Percentiles rank a stretch among this genome's conserved stretches.
These are phyloP conservation scores for Cyclotella sp. DNA, from an alignment of 108 stramenopile species.

Conservation along the genomic window DNA sequence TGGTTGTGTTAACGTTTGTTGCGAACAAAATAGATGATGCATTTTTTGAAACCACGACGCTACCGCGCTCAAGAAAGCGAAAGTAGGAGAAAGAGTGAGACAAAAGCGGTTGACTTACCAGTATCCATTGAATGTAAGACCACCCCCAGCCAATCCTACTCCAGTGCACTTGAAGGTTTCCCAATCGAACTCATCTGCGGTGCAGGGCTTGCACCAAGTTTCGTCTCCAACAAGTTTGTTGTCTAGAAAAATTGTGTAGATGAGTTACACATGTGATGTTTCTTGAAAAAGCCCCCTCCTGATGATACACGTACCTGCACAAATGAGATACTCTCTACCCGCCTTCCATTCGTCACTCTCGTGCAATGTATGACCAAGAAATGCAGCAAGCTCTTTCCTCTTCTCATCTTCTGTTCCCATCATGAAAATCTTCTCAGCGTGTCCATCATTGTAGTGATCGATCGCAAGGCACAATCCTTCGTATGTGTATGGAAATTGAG, in stretches of 20 bases:
- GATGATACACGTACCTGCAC: slow-evolving; percentile 18
- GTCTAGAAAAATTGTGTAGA: neutral
- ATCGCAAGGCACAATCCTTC: slow-evolving; percentile 49
- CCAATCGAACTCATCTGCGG: slow-evolving; percentile 46
- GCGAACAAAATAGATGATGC: too few relatives aligned
- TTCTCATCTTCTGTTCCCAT: slow-evolving; percentile 47
- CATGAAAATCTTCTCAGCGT: slow-evolving; percentile 55
- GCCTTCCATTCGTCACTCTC: slow-evolving; percentile 54
- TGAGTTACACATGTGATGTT: neutral
- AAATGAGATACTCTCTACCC: slow-evolving; percentile 48
- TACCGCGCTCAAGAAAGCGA: neutral
- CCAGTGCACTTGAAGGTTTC: slow-evolving; percentile 48
- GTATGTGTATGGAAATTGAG: slow-evolving; percentile 47
- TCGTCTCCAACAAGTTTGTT: slow-evolving; percentile 40
- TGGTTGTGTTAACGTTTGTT: too few relatives aligned
- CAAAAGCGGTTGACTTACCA: slow-evolving; percentile 2
- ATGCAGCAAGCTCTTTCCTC: slow-evolving; percentile 44
- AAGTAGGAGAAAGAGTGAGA: neutral
- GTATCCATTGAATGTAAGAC: slow-evolving; percentile 51
- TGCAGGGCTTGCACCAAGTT: slow-evolving; percentile 52
- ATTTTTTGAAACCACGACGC: too few relatives aligned
- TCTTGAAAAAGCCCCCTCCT: neutral
- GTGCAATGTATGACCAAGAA: slow-evolving; percentile 44
- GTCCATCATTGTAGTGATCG: slow-evolving; percentile 49
- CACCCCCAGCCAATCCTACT: slow-evolving; percentile 47